Evolutionary conservation across 768 basidiomycete genomes (phyloP).

Genomic region (Leccinum rimulosum): DNA sequence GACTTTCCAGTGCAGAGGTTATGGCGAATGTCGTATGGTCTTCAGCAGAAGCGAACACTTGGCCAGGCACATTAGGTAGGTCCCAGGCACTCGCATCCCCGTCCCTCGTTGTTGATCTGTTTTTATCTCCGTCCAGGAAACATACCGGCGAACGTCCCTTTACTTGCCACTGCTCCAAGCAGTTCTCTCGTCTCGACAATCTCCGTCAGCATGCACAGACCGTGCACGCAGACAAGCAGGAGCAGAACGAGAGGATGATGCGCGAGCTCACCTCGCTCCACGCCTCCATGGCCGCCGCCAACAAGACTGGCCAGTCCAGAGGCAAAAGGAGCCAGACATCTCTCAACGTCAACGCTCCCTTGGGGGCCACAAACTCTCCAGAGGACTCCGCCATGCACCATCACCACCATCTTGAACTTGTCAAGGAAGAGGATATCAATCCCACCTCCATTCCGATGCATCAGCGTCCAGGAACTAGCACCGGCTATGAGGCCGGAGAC

Average conservation of each 20-base stretch:
- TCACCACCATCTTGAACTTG: constrained; percentile 21
- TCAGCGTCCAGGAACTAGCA: constrained; percentile 68
- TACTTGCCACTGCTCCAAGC: constrained; percentile 91
- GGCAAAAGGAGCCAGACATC: constrained; percentile 38
- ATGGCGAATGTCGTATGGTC: constrained; percentile 94
- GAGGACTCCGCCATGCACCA: constrained; percentile 19
- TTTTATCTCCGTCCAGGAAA: constrained; percentile 58
- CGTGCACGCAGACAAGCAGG: constrained; percentile 92
- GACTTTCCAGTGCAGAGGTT: constrained; percentile 94
- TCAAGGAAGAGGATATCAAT: constrained; percentile 44
- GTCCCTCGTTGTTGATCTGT: constrained; percentile 20
- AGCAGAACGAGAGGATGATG: constrained; percentile 90
- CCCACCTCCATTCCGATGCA: constrained; percentile 32
- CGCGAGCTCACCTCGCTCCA: constrained; percentile 82
- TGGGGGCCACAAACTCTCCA: constrained; percentile 3
- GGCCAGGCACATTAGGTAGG: constrained; percentile 91
- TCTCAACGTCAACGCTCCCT: not conserved
- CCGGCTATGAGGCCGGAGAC: constrained; percentile 62
- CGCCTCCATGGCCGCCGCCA: constrained; percentile 67
- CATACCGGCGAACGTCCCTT: constrained; percentile 98
- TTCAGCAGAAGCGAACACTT: constrained; percentile 95
- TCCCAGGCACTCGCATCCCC: constrained; percentile 24
- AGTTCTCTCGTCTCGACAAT: constrained; percentile 96
- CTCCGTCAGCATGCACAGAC: constrained; percentile 96
- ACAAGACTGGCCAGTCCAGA: constrained; percentile 38